These are phyloP conservation scores for Auriculariales sp. DNA, from an alignment of 768 basidiomycete genomes.

Conservation along the genomic window DNA sequence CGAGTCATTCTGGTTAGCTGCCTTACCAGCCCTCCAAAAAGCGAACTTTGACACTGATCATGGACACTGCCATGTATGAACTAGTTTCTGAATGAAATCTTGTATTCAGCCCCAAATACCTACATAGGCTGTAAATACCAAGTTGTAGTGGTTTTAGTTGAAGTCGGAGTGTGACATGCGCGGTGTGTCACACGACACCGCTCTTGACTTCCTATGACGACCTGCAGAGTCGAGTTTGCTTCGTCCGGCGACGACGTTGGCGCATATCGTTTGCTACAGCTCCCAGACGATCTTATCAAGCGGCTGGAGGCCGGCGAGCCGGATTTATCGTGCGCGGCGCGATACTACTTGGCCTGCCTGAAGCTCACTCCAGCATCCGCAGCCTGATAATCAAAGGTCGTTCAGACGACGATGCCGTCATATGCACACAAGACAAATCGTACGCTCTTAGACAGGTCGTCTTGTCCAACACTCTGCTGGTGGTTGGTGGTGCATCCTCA, in stretches of 20 bases:
- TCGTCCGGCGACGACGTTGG: neutral
- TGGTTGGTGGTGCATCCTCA: conserved; percentile 39
- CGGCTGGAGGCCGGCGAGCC: neutral
- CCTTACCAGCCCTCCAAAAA: no score
- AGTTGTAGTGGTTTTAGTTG: no score
- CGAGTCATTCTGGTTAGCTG: no score
- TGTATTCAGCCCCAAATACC: no score
- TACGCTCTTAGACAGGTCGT: conserved; percentile 75
- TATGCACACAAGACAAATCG: conserved; percentile 73
- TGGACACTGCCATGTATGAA: no score
- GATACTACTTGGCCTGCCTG: neutral
- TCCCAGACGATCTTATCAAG: neutral
- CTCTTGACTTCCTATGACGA: neutral
- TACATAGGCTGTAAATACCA: no score
- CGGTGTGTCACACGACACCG: no score
- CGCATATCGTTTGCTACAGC: neutral
- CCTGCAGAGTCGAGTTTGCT: neutral
- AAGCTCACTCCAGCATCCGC: conserved; percentile 2
- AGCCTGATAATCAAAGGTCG: conserved; percentile 74
- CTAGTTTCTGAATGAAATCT: no score
- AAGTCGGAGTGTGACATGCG: no score
- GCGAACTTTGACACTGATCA: no score
- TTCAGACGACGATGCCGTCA: conserved; percentile 70
- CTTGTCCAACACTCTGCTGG: conserved; percentile 75
- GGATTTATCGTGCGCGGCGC: neutral